These are phyloP conservation scores for Sphaerosporella brunnea DNA, from an alignment of 495 filamentous ascomycete species.

Conservation along the genomic window DNA sequence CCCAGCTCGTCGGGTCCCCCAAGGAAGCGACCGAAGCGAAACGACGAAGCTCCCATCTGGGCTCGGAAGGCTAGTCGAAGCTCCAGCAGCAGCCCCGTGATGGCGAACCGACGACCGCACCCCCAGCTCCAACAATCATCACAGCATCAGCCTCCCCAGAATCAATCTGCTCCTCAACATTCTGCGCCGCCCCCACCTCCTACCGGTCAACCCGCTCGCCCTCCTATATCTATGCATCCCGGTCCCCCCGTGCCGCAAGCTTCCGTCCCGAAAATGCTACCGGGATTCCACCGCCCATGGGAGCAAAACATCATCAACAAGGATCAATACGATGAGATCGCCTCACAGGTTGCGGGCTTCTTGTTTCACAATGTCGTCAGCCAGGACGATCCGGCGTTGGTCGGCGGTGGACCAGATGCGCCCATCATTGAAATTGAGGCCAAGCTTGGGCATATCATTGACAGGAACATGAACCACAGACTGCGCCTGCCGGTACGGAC, in stretches of 20 bases:
- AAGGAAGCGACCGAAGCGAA: constrained; percentile 22
- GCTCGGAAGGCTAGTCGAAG: constrained; percentile 27
- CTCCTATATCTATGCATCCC: constrained; percentile 5
- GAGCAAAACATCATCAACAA: constrained; percentile 52
- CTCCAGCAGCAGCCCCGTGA: constrained; percentile 26
- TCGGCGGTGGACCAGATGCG: constrained; percentile 34
- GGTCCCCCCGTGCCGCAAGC: constrained; percentile 5
- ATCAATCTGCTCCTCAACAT: constrained; percentile 8
- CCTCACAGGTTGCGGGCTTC: constrained; percentile 53
- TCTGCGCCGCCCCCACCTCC: constrained; percentile 8
- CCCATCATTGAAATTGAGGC: constrained; percentile 82
- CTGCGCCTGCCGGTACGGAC: constrained; percentile 44
- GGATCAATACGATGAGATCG: constrained; percentile 49
- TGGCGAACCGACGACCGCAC: constrained; percentile 24
- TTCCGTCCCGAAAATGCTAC: constrained; percentile 7
- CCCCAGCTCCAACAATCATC: constrained; percentile 7
- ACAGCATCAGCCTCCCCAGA: background rate
- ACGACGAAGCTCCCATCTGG: constrained; percentile 29
- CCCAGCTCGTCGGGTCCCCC: constrained; percentile 19
- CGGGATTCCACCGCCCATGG: constrained; percentile 48
- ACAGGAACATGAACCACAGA: constrained; percentile 49
- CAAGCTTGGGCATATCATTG: constrained; percentile 66
- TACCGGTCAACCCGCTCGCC: constrained; percentile 14
- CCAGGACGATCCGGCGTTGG: constrained; percentile 35
- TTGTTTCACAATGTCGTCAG: constrained; percentile 50